Conservation (phyloP, 805 yeast species). For the Yamadazyma takamatsuzukensis region DNA sequence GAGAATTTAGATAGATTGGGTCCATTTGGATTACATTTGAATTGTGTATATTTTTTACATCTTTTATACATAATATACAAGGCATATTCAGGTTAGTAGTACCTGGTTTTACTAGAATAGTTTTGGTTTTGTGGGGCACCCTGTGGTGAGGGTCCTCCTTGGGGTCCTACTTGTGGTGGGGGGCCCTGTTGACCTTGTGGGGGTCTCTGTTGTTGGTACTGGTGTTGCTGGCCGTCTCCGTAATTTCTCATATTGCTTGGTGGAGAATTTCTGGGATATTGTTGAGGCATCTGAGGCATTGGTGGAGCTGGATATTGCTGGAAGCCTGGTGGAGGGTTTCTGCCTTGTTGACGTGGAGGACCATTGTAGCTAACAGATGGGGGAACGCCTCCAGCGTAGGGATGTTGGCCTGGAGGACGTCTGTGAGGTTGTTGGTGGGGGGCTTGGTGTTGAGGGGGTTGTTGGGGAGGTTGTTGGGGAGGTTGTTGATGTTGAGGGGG, state of each 20-base stretch:
- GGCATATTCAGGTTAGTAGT: constrained; percentile 1
- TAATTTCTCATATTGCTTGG: constrained; percentile 12
- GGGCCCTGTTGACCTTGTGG: constrained; percentile 3
- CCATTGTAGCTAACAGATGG: constrained; percentile 3
- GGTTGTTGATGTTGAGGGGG: constrained; percentile 11
- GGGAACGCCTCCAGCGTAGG: constrained; percentile 5
- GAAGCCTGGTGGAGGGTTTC: constrained; percentile 8
- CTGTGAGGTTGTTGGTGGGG: constrained; percentile 14
- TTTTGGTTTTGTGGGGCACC: constrained; percentile 12
- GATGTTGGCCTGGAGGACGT: constrained; percentile 8
- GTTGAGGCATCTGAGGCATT: too few species aligned
- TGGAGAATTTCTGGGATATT: constrained; percentile 2
- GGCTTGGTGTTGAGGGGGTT: constrained; percentile 18
- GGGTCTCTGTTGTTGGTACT: constrained; percentile 9
- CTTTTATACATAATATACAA: constrained; percentile 4
- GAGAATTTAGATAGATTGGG: background rate
- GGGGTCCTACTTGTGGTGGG: constrained; percentile 7
- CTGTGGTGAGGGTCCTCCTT: constrained; percentile 11
- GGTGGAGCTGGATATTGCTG: constrained; percentile 14
- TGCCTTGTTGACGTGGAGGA: constrained; percentile 10
- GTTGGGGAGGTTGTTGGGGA: constrained; percentile 13
- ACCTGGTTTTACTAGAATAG: constrained; percentile 6
- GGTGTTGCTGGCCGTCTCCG: constrained; percentile 12
- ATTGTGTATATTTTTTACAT: background rate
- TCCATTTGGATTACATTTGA: constrained; percentile 1